phyloP scores from a whole-genome alignment of 768 basidiomycete species.

The Lanmaoa pseudosensibilis region DNA sequence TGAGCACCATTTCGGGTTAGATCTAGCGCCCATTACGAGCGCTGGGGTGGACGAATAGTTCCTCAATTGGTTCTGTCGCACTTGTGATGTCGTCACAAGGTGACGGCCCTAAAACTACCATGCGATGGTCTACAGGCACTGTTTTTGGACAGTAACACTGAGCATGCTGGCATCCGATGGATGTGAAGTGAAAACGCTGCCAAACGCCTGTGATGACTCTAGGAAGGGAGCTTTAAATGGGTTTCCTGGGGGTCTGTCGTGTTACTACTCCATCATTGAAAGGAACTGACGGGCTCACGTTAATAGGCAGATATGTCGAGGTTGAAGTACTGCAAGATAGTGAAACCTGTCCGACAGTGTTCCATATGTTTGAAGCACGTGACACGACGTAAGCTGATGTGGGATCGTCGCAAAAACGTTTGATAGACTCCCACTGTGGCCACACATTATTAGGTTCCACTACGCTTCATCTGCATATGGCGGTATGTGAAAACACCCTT shows the following conservation, averaged over 20 bases:
- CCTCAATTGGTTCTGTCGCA: neutral
- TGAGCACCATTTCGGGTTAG: no score
- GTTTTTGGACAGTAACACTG: neutral
- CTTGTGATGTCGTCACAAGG: neutral
- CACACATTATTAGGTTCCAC: constrained; percentile 4
- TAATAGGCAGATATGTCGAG: neutral
- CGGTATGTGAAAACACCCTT: constrained; percentile 35
- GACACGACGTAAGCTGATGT: neutral
- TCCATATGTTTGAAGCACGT: neutral
- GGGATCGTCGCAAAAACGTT: neutral
- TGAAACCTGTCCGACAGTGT: no score
- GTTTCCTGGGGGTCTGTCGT: no score
- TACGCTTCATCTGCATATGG: constrained; percentile 31
- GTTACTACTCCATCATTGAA: no score
- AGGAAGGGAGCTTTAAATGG: neutral
- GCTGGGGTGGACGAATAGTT: neutral
- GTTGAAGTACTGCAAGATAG: no score
- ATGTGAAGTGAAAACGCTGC: neutral
- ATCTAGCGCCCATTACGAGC: neutral
- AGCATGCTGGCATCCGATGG: neutral
- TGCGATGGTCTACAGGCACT: no score
- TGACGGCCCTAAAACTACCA: neutral
- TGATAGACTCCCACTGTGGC: constrained; percentile 5
- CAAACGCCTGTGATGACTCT: neutral
- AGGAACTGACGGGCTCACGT: neutral